A percentile compares a stretch with the other conserved stretches of the same genome.
phyloP scores from a whole-genome alignment of 73 alveolate species.

The Symbiodinium natans region DNA sequence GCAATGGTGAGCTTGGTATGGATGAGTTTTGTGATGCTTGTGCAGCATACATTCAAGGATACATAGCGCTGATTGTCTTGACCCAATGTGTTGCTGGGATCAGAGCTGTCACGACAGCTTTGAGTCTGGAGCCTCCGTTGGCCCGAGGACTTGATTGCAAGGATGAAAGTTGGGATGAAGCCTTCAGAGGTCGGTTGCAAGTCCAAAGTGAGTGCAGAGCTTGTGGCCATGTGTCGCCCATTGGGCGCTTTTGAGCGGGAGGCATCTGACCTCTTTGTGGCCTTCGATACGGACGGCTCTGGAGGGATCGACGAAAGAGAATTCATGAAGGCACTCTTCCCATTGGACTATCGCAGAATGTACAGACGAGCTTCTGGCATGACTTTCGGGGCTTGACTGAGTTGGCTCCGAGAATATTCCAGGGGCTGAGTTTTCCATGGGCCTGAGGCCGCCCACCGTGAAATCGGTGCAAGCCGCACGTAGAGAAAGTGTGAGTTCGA shows the following conservation, averaged over 20 bases:
- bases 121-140: too few relatives aligned
- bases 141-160: conserved; percentile 41
- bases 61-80: too few relatives aligned
- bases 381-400: conserved; percentile 83
- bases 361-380: conserved; percentile 85
- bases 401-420: background rate
- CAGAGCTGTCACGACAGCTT: too few relatives aligned
- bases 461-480: too few relatives aligned
- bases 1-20: conserved; percentile 89
- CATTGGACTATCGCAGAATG: conserved; percentile 91
- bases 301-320: conserved; percentile 86
- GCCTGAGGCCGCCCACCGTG: too few relatives aligned
- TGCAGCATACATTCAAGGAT: too few relatives aligned
- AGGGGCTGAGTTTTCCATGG: background rate
- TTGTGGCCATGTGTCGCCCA: too few relatives aligned
- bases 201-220: background rate
- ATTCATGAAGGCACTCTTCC: conserved; percentile 85
- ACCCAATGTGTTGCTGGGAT: too few relatives aligned
- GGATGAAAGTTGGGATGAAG: conserved; percentile 77
- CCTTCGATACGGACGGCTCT: conserved; percentile 75
- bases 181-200: conserved; percentile 44
- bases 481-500: too few relatives aligned
- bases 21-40: conserved; percentile 49
- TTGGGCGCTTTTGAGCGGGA: background rate
- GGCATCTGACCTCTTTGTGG: conserved; percentile 80